These are phyloP conservation scores for Nannochloris sp. DNA, from an alignment of 139 green algal genomes.

Conservation along the genomic window DNA sequence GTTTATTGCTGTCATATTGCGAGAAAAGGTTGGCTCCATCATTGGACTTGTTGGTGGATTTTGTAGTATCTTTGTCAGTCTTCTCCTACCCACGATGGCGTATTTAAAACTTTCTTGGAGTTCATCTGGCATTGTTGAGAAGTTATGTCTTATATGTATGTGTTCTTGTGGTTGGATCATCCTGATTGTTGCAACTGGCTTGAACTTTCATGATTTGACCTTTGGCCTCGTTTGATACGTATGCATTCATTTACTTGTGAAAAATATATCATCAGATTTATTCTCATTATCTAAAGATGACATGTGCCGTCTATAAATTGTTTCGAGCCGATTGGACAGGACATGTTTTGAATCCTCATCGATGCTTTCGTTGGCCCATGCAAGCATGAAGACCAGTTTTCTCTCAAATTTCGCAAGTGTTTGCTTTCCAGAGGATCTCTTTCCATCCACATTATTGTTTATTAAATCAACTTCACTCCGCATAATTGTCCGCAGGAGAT, in stretches of 20 bases:
- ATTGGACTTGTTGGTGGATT: constrained; percentile 34
- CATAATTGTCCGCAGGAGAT: constrained; percentile 30
- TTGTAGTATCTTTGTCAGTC: constrained; percentile 32
- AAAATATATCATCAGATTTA: no score
- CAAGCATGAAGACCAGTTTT: constrained; percentile 49
- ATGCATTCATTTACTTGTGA: no score
- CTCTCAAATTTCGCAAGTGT: constrained; percentile 15
- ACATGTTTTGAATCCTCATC: neutral
- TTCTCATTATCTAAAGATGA: no score
- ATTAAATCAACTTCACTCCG: constrained; percentile 3
- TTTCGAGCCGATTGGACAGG: no score
- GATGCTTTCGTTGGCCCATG: constrained; percentile 51
- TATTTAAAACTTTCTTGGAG: constrained; percentile 30
- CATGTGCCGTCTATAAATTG: no score
- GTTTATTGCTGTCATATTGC: neutral
- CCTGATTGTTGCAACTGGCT: no score
- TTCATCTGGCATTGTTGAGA: no score
- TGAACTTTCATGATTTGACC: no score
- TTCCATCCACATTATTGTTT: neutral
- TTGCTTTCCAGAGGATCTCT: neutral
- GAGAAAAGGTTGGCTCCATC: constrained; percentile 19
- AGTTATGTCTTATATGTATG: no score
- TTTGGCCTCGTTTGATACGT: no score
- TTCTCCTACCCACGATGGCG: constrained; percentile 37
- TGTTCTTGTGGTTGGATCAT: no score